Evolutionary conservation across 306 rosid genomes (phyloP), one percentile per base, ranked within the genome.

Genomic region (Spatholobus suberectus): DNA sequence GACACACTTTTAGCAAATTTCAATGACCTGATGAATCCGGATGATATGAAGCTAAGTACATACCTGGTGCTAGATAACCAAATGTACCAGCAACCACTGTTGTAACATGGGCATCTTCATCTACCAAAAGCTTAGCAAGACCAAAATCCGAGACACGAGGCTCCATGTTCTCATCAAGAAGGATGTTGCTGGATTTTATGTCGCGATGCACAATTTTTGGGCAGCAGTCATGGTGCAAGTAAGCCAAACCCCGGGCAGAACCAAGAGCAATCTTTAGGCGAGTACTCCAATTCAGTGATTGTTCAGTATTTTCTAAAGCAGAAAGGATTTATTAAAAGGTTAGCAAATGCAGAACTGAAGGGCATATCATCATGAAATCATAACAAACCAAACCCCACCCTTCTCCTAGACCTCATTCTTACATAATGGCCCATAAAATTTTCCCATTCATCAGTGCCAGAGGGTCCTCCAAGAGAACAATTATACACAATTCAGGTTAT

Each of bases 81-180:
- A 96, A 96, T 44, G 99, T 94, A 78, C 99, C 99, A 76, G 99
- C 99, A 51, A 96, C 99, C 54, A 96, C 99, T 4, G 99, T 94
- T 0, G 99, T 96, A 77, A 96, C 94, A 84, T 96, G 98, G 24
- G 99, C 89, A 80, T 94, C 99, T 83, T 91, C 98, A 52, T 96
- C 97, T 38, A 92, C 99, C 86, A 94, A 89, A 77, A 96, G 97
- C 87, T 94, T 96, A 55, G 99, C 94, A 18, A 96, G 98, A 63
- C 99, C 99, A 78, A 94, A 96, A 88, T 96, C 99, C 14, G 98
- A 89, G 40, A 96, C 94, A 71, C 51, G 92, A 46, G 99, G 94
- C 87, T 96, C 99, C 87, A 96, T 83, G 85, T 92, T 92, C 83
- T 89, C 98, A 75, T 94, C 89, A 29, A 96, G 98, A 44, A 96